These are phyloP conservation scores for Cucurbita maxima DNA, from an alignment of 306 rosid genomes.

Conservation along the genomic window DNA sequence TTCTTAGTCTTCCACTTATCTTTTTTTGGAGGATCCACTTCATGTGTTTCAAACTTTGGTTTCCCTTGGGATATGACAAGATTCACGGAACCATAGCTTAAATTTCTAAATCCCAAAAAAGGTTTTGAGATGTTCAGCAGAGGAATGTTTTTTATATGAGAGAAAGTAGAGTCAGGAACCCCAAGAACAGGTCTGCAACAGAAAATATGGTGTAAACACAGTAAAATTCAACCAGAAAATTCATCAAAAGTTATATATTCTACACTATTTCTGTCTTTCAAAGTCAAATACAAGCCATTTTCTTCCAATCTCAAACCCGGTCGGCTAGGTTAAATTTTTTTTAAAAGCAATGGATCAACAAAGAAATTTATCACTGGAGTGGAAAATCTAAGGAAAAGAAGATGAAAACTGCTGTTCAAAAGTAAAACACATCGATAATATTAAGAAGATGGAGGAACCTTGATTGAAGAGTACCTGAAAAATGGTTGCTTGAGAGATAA, in stretches of 20 bases:
- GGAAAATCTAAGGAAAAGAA: neutral
- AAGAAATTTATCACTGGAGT: neutral
- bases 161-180: slow-evolving; percentile 12
- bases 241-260: neutral
- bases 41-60: slow-evolving; percentile 58
- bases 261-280: neutral
- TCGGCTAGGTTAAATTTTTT: neutral
- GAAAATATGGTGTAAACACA: neutral
- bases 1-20: slow-evolving; percentile 70
- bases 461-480: slow-evolving; percentile 27
- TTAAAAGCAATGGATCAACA: neutral
- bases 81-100: slow-evolving; percentile 60
- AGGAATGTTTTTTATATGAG: slow-evolving; percentile 12
- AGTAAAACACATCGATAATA: neutral
- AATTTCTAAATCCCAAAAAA: slow-evolving; percentile 33
- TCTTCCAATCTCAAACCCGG: neutral
- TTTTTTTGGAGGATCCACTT: slow-evolving; percentile 61
- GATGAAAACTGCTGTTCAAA: neutral
- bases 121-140: slow-evolving; percentile 9
- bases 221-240: neutral
- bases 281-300: neutral
- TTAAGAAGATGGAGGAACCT: neutral
- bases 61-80: slow-evolving; percentile 68
- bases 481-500: slow-evolving; percentile 11
- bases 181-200: slow-evolving; percentile 37